Percentiles rank a stretch among this genome's conserved stretches.
Evolutionary conservation across 2,329 filamentous ascomycete species (phyloP).

Genomic region (Zasmidium angulare): DNA sequence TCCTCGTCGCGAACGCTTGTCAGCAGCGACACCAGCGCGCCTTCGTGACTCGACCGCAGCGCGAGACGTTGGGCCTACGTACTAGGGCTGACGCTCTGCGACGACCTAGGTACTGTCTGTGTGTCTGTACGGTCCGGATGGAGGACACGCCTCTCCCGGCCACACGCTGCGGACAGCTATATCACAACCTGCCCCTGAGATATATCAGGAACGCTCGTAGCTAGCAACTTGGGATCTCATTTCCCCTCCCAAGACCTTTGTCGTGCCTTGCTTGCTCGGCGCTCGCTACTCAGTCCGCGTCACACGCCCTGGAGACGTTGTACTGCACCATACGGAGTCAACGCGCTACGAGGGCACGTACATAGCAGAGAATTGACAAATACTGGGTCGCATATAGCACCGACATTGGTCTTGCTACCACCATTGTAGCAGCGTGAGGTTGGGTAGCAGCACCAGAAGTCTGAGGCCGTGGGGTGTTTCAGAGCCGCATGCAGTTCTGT

Average conservation of each 20-base stretch:
- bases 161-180: neutral
- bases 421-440: neutral
- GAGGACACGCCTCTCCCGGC: neutral
- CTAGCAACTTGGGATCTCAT: too few relatives aligned
- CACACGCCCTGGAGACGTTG: neutral
- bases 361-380: neutral
- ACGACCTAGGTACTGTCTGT: neutral
- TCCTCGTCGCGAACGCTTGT: neutral
- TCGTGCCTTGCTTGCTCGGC: neutral
- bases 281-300: neutral
- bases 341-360: neutral
- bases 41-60: neutral
- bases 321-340: neutral
- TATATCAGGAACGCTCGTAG: neutral
- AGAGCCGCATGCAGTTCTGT: neutral
- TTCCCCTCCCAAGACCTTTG: neutral
- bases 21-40: neutral
- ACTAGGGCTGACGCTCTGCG: neutral
- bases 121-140: neutral
- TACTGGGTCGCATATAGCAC: neutral
- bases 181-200: neutral
- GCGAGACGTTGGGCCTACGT: neutral
- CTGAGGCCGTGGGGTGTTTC: neutral
- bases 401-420: neutral
- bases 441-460: neutral